Conservation (phyloP, 495 filamentous ascomycete genomes). For the Niebla homalea region DNA sequence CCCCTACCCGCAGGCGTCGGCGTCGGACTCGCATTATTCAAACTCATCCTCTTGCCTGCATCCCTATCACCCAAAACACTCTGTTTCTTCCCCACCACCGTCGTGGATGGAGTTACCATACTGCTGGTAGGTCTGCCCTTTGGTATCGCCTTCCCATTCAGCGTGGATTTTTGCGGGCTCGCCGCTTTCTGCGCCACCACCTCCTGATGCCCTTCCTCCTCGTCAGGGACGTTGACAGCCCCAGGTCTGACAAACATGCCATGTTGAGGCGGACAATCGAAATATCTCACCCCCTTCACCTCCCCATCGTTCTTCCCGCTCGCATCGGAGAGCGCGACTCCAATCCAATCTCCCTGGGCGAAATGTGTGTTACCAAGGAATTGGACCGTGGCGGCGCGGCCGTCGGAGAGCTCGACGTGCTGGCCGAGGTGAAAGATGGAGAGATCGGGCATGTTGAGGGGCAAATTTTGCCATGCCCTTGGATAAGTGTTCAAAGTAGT, state of each 20-base stretch:
- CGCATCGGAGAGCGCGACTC: constrained; percentile 73
- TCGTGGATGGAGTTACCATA: constrained; percentile 17
- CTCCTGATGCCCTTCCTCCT: no score
- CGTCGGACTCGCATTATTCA: constrained; percentile 54
- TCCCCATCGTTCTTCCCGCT: constrained; percentile 90
- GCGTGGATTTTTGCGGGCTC: no score
- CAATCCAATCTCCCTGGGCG: constrained; percentile 73
- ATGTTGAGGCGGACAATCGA: constrained; percentile 62
- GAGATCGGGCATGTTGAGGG: constrained; percentile 18
- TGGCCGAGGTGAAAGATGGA: constrained; percentile 36
- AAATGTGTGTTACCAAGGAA: constrained; percentile 72
- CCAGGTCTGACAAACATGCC: constrained; percentile 81
- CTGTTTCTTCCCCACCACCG: constrained; percentile 23
- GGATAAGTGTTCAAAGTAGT: neutral
- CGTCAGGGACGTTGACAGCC: constrained; percentile 44
- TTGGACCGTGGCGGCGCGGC: constrained; percentile 61
- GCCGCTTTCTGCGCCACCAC: no score
- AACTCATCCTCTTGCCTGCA: constrained; percentile 48
- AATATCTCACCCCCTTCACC: constrained; percentile 81
- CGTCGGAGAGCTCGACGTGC: constrained; percentile 59
- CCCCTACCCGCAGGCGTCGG: constrained; percentile 36
- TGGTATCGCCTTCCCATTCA: no score
- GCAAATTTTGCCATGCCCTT: constrained; percentile 4
- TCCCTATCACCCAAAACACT: constrained; percentile 32
- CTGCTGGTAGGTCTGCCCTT: no score